These are phyloP conservation scores for Penicillium antarcticum DNA, from an alignment of 495 filamentous ascomycete species.

Conservation along the genomic window DNA sequence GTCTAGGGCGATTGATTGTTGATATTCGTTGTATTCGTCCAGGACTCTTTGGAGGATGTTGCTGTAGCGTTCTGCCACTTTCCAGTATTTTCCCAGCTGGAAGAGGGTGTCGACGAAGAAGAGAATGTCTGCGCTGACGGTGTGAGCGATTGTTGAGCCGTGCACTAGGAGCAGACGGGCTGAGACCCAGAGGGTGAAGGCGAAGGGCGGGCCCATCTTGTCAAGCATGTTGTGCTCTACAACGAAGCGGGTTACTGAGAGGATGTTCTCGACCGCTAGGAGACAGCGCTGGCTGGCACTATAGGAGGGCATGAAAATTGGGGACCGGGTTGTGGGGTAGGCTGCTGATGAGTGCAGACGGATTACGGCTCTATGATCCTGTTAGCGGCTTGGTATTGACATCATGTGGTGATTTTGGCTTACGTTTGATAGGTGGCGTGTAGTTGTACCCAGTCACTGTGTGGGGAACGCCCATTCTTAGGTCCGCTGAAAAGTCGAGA, in stretches of 20 bases:
- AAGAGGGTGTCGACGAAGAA: conserved; percentile 77
- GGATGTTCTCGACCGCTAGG: conserved; percentile 78
- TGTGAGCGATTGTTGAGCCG: conserved; percentile 80
- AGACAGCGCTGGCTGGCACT: conserved; percentile 78
- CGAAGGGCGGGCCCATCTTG: conserved; percentile 82
- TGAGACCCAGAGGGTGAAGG: conserved; percentile 90
- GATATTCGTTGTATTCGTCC: conserved; percentile 77
- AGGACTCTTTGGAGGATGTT: conserved; percentile 77
- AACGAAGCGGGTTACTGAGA: conserved; percentile 71
- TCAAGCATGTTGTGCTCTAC: conserved; percentile 67
- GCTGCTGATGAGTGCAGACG: conserved; percentile 89
- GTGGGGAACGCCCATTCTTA: conserved; percentile 60
- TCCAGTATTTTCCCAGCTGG: conserved; percentile 78
- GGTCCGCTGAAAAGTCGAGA: conserved; percentile 64
- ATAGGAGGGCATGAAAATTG: conserved; percentile 82
- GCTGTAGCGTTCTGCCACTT: conserved; percentile 78
- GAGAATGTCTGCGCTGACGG: conserved; percentile 70
- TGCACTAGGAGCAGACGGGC: conserved; percentile 82
- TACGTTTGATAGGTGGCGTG: conserved; percentile 73
- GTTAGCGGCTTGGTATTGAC: conserved; percentile 10
- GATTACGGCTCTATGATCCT: conserved; percentile 65
- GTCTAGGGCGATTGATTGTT: conserved; percentile 50
- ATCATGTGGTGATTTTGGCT: conserved; percentile 21
- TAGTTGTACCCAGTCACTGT: conserved; percentile 86
- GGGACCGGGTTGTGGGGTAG: conserved; percentile 81